Conservation (phyloP, 2,329 filamentous ascomycete genomes). For the Fusarium armeniacum region DNA sequence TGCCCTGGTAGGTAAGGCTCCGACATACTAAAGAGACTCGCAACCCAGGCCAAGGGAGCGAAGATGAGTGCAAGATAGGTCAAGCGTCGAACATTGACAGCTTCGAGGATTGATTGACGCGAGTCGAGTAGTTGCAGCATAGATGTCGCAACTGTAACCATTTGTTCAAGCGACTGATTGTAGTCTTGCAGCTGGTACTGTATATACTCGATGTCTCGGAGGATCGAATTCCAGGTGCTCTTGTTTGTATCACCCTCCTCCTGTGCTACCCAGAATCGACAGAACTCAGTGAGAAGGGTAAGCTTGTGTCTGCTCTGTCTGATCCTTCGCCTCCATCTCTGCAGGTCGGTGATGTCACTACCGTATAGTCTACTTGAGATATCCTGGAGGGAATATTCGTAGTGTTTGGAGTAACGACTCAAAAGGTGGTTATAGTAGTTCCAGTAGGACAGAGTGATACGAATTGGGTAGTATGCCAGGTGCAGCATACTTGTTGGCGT, state of each 20-base stretch:
- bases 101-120: rapidly evolving
- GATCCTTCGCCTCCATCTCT: background rate
- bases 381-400: background rate
- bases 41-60: background rate
- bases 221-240: background rate
- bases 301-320: background rate
- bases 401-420: background rate
- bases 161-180: background rate
- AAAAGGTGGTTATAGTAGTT: background rate
- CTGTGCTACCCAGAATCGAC: rapidly evolving
- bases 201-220: background rate
- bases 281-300: rapidly evolving
- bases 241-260: background rate
- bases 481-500: rapidly evolving
- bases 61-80: rapidly evolving
- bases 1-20: background rate
- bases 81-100: background rate
- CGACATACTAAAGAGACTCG: background rate
- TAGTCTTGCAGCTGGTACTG: background rate
- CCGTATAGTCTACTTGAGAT: background rate
- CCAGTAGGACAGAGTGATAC: background rate
- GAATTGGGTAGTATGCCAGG: background rate
- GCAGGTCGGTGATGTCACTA: background rate
- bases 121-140: conserved; percentile 2
- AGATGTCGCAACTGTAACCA: background rate